A percentile compares a stretch with the other conserved stretches of the same genome.
These are phyloP conservation scores for Penicillium riverlandense DNA, from an alignment of 495 filamentous ascomycete genomes.

Conservation along the genomic window DNA sequence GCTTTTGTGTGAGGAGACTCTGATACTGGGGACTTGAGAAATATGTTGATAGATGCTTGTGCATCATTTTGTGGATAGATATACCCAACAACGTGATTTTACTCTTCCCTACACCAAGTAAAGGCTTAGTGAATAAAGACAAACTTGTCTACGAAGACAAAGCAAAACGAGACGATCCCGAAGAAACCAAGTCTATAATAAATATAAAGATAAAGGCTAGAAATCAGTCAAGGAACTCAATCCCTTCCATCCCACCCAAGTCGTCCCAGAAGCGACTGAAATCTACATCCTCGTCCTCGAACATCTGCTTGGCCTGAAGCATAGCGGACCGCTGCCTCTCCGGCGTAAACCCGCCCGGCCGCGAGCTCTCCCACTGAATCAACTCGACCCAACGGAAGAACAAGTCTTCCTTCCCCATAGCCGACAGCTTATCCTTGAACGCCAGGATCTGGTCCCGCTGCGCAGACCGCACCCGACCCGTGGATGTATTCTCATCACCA, in stretches of 20 bases:
- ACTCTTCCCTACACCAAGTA: background rate
- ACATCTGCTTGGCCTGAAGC: constrained; percentile 58
- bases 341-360: constrained; percentile 62
- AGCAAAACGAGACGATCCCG: background rate
- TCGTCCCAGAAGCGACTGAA: constrained; percentile 71
- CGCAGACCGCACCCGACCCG: constrained; percentile 36
- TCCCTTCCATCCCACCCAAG: constrained; percentile 57
- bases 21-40: too few species aligned
- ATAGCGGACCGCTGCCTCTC: constrained; percentile 62
- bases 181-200: background rate
- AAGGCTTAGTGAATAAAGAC: too few species aligned
- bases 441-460: constrained; percentile 56
- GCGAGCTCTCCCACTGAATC: constrained; percentile 71
- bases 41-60: too few species aligned
- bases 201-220: background rate
- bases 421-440: constrained; percentile 63
- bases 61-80: constrained; percentile 7
- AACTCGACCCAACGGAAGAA: constrained; percentile 85
- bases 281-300: constrained; percentile 61
- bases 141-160: background rate
- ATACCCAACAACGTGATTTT: constrained; percentile 25
- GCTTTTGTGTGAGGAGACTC: too few species aligned
- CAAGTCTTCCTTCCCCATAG: constrained; percentile 70
- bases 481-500: constrained; percentile 44
- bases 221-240: constrained; percentile 29